Evolutionary conservation across 1,284 basidiomycete species (phyloP).

Genomic region (Malassezia arunalokei): DNA sequence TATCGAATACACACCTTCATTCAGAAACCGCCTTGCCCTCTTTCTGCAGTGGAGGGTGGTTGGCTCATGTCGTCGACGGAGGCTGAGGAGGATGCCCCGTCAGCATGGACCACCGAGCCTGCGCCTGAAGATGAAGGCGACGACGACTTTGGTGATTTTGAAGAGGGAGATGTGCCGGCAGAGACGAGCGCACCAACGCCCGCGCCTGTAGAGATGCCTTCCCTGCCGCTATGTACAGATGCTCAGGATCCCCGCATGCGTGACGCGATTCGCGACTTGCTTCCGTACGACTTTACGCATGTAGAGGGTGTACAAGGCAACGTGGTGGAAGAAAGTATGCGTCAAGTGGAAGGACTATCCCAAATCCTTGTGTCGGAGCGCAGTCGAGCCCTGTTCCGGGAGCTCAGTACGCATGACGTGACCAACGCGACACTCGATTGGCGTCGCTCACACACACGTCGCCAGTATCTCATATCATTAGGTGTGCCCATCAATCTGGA

Average conservation of each 20-base stretch:
- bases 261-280: neutral
- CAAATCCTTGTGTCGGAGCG: slow-evolving; percentile 25
- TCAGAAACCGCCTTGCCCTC: neutral
- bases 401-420: slow-evolving; percentile 19
- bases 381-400: slow-evolving; percentile 8
- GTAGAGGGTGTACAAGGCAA: neutral
- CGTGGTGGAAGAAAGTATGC: slow-evolving; percentile 15
- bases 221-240: neutral
- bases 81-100: neutral
- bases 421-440: slow-evolving; percentile 31
- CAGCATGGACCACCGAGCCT: neutral
- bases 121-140: slow-evolving; percentile 10
- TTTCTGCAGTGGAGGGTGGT: neutral
- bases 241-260: neutral
- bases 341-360: slow-evolving; percentile 28
- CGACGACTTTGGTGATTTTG: slow-evolving; percentile 37
- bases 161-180: slow-evolving; percentile 17
- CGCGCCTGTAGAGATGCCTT: neutral
- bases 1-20: slow-evolving; percentile 3
- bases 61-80: neutral
- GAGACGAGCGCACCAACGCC: neutral
- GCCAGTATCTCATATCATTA: slow-evolving; percentile 37
- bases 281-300: slow-evolving; percentile 6
- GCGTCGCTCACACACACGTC: slow-evolving; percentile 33
- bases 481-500: slow-evolving; percentile 43